phyloP scores from a whole-genome alignment of 2,329 filamentous ascomycete genomes.

The Neofusicoccum ribis region DNA sequence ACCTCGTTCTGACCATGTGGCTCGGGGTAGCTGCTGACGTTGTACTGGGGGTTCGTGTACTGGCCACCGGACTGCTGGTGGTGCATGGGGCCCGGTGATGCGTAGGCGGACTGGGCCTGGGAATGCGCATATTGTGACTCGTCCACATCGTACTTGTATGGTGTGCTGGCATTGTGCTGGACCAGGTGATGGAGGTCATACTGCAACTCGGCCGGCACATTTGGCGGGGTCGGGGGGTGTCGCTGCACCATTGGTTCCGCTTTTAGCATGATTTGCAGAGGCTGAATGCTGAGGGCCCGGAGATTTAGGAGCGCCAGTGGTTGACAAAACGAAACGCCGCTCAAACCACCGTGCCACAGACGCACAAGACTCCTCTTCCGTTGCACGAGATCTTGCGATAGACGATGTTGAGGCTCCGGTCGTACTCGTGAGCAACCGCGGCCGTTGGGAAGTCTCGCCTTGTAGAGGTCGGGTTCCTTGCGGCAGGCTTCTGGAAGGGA shows the following conservation, averaged over 20 bases:
- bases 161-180: slow-evolving; percentile 42
- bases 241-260: slow-evolving; percentile 36
- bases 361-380: slow-evolving; percentile 11
- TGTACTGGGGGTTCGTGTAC: slow-evolving; percentile 25
- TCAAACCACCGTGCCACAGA: slow-evolving; percentile 7
- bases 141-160: slow-evolving; percentile 36
- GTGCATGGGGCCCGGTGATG: slow-evolving; percentile 31
- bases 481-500: slow-evolving; percentile 26
- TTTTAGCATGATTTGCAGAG: slow-evolving; percentile 23
- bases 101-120: slow-evolving; percentile 26
- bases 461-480: slow-evolving; percentile 21
- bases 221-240: slow-evolving; percentile 41
- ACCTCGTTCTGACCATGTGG: slow-evolving; percentile 26
- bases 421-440: slow-evolving; percentile 1
- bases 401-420: slow-evolving; percentile 9
- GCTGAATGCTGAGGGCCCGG: background rate
- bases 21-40: slow-evolving; percentile 25
- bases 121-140: slow-evolving; percentile 23
- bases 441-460: slow-evolving; percentile 16
- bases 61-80: slow-evolving; percentile 27
- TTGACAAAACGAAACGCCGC: background rate
- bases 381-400: slow-evolving; percentile 16
- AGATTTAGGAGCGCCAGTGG: background rate
- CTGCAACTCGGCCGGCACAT: slow-evolving; percentile 32
- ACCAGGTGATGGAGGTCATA: slow-evolving; percentile 44